Evolutionary conservation across 441 rosid genomes (phyloP), one percentile per base, ranked within the genome.

Genomic region (Erodium moschatum): DNA sequence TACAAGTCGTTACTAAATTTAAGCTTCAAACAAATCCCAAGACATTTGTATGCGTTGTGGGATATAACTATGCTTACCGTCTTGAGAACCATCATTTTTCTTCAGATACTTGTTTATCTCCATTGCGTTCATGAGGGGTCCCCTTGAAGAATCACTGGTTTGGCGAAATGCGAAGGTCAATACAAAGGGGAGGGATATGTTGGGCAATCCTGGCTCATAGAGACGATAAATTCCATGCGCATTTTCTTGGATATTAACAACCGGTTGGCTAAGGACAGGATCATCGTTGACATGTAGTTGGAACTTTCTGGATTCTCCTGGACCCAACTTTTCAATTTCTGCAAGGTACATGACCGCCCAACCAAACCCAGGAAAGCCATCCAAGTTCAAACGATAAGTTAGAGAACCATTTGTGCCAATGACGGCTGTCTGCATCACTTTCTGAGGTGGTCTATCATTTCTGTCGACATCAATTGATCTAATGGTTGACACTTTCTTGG

Each of bases 391-490:
- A 61, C 97, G 86, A 78, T 91, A 94, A 67, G 94, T 86, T 71
- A 94, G 76, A 0, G 83, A 82, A 19, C 97, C 99, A 77, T 89
- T 91, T 21, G 85, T 89, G 48, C 99, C 99, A 44, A 91, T 96
- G 70, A 94, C 99, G 72, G 99, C 99, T 58, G 97, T 94, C 83
- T 91, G 99, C 97, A 94, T 94, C 74, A 94, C 97, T 80, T 82
- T 94, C 79, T 84, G 72, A 71, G 99, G 99, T 6, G 99, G 89
- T 80, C 67, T 78, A 56, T 85, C 89, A 38, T 72, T 56, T 33
- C 31, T 78, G 68, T 70, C 62, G 9, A 76, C 73, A 68, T 80
- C 82, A 1, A 94, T 87, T 0, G 97, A 84, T 77, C 64, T 65
- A 60, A 66, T 64, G 24, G 99, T 94, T 10, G 97, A 91, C 27